Conservation (phyloP, 2,329 filamentous ascomycete species). For the Fusarium luffae region DNA sequence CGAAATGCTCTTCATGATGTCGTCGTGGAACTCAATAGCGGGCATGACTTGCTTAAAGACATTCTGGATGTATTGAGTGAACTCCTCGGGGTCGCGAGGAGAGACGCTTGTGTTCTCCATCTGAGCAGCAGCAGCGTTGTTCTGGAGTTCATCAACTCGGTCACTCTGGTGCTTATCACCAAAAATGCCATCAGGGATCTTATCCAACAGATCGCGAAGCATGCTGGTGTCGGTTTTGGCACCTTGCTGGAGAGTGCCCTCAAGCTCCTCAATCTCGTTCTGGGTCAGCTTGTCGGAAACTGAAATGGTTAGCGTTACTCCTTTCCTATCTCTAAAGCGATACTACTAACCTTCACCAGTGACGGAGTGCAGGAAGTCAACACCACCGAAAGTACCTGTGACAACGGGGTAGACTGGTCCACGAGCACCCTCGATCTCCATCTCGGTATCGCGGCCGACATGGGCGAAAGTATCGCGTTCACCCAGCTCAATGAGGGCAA, state of each 20-base stretch:
- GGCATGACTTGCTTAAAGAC: conserved; percentile 86
- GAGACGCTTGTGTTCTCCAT: conserved; percentile 79
- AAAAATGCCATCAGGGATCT: conserved; percentile 84
- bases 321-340: background rate
- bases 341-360: conserved; percentile 68
- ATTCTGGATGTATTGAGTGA: conserved; percentile 79
- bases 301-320: conserved; percentile 44
- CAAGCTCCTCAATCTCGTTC: conserved; percentile 88
- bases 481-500: conserved; percentile 87
- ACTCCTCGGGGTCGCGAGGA: conserved; percentile 84
- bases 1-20: conserved; percentile 82
- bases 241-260: conserved; percentile 79
- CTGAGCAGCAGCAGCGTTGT: conserved; percentile 78
- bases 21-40: conserved; percentile 90
- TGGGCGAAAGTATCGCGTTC: conserved; percentile 87
- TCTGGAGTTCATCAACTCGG: conserved; percentile 82
- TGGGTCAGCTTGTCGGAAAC: conserved; percentile 91
- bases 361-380: conserved; percentile 93
- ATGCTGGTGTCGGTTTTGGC: conserved; percentile 75
- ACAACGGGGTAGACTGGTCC: conserved; percentile 80
- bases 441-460: conserved; percentile 78
- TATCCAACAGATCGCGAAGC: conserved; percentile 81
- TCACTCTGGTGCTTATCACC: conserved; percentile 78
- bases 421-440: conserved; percentile 75
- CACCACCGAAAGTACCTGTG: conserved; percentile 93